Conservation (phyloP, 495 filamentous ascomycete species). For the Xylaria flabelliformis region DNA sequence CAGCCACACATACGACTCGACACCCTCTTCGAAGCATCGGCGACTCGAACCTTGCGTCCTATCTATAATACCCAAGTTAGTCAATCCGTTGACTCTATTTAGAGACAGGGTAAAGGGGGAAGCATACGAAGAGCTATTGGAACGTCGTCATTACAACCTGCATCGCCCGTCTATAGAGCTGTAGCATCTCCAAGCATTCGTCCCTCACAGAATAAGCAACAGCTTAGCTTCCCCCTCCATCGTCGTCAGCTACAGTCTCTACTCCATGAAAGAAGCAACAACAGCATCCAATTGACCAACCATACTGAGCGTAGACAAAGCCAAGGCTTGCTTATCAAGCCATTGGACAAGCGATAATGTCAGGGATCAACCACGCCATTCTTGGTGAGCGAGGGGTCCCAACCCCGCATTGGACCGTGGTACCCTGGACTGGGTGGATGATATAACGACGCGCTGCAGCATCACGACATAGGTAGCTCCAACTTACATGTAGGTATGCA, state of each 20-base stretch:
- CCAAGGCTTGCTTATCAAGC: constrained; percentile 15
- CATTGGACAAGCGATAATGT: constrained; percentile 18
- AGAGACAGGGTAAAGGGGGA: not conserved
- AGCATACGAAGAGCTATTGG: not conserved
- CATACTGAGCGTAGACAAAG: not conserved
- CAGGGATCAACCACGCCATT: constrained; percentile 17
- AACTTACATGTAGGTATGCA: not conserved
- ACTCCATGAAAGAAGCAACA: not conserved
- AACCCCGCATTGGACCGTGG: constrained; percentile 15
- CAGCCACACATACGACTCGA: not conserved
- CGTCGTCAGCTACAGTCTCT: constrained; percentile 12
- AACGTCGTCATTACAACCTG: not conserved
- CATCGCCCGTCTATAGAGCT: constrained; percentile 2
- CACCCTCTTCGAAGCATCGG: not conserved
- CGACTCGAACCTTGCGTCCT: not conserved
- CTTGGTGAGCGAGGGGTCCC: not conserved
- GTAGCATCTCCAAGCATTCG: constrained; percentile 8
- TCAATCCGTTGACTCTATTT: not conserved
- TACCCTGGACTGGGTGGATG: not conserved
- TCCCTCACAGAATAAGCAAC: not conserved
- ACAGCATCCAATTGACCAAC: constrained; percentile 18
- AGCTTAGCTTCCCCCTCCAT: constrained; percentile 4
- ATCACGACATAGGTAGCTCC: too few species aligned
- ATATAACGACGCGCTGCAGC: constrained; percentile 7
- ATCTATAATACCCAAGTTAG: not conserved